Base-by-base conservation (phyloP, 2,329 filamentous ascomycete species). In the Beauveria bassiana region DNA sequence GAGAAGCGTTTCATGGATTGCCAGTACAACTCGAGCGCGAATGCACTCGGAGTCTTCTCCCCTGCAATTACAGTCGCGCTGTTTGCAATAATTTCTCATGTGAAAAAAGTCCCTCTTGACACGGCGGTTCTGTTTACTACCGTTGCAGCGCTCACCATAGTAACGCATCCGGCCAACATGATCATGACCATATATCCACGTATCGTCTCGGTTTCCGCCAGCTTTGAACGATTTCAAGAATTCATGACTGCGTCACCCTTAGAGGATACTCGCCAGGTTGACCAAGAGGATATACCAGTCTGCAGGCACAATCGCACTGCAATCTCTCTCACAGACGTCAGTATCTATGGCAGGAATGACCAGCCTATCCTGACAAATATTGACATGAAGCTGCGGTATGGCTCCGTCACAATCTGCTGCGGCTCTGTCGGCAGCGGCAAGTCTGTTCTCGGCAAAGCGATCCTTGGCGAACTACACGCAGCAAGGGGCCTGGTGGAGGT, bases 131-230 rank as follows among this genome's bases (percentile, higher is more conserved):
- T 59, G 47, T 62, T 62, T 5, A 59, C 61, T 1, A 59, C 55
- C 18, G 50, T 62, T 10, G 61, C 61, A 24, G 50, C 55, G n/a
- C 55, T 62, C 14, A 20, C 47, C 14, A 59, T 62, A 8, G 59
- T 65, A 5, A 65, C 64, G 1, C 56, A 65, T n/a, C 63, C 64
- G 4, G 64, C 64, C n/a, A 65, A 65, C 59, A 64, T 65, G 64
- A 60, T 65, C 47, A 65, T 65, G 64, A 63, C 64, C 10, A 63
- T 65, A 38, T 54, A 65, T 5, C 64, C 64, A 16, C n/a, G 56
- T 22, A 61, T 54, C 12, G 31, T 47, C 16, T 24, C 52, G 10
- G 53, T 55, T 16, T 57, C 51, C 10, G 47, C 62, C 10, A 62
- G 55, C 34, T 59, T 62, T 9, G 61, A 62, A 22, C 47, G 61